Evolutionary conservation across 1,284 basidiomycete genomes (phyloP), one percentile per base, ranked within the genome.

Genomic region (Fomitopsis pinicola): DNA sequence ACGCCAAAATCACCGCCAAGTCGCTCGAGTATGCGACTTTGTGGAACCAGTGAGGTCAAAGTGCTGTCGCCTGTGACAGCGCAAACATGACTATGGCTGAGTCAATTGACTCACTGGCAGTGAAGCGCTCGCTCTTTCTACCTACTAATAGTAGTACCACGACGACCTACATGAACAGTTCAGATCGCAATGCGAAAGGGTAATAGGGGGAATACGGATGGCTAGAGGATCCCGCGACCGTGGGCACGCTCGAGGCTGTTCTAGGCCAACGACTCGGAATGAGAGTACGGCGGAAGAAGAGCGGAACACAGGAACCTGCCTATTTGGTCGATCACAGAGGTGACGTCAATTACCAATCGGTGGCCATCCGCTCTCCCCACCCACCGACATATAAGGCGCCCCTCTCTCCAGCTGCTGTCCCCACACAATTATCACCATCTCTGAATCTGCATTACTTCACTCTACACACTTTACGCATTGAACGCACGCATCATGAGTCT

Each of bases 401-500:
- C n/a, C 8, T 38, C 42, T 5, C 50, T 15, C 26, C 2, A 1
- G 26, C 12, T 12, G 26, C 36, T 56, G 30, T 0, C 62, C 61
- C 42, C 57, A 59, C 55, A 45, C 61, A 22, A 66, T 66, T 58
- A 64, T 63, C 60, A 68, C 59, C 66, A 60, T 57, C 58, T 54
- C 58, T 30, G 26, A 30, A 53, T 15, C 17, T 15, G 9, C 35
- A 7, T 5, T 17, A 38, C 36, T 53, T 35, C 15, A 53, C 30
- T 15, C 8, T 14, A 22, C 22, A 35, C 33, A 53, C 59, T 42
- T 57, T 46, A 42, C 35, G 17, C 19, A 12, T 55, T 33, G 28
- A n/a, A 55, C 42, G 19, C 42, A 55, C 42, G 14, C 14, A 42
- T 12, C 64, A 90, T 90, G 88, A 88, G 85, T 75, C 79, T 92